Base-by-base conservation (phyloP, 345 rosid species). In the Salix brachista region DNA sequence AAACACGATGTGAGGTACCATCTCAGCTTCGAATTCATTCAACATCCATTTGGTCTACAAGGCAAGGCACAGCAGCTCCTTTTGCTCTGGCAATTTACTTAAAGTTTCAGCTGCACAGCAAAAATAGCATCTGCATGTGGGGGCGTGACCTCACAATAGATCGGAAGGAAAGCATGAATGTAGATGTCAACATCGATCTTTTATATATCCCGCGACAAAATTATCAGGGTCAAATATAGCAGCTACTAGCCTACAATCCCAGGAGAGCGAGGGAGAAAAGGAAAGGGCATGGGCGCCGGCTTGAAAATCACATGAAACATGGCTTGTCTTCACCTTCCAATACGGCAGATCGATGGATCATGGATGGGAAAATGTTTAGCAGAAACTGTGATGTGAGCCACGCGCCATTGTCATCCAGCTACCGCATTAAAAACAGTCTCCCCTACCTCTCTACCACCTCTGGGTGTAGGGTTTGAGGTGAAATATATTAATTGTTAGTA, bases 221-320 rank as follows among this genome's bases (percentile, higher is more conserved):
- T 14, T 26, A 44, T 12, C 41, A 8, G 67, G 79, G 90, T 88
- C 91, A 88, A 88, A 86, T 8, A 82, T 82, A 80, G 83, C 87
- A 79, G 81, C 91, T 66, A 56, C 78, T 10, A 56, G 75, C 65
- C 56, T 71, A 73, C 32, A 30, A 79, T 36, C 19, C 73, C 39
- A 3, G 44, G 69, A 18, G 68, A 65, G 34, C 4, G 41, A 56
- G 60, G 8, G 28, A 17, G 37, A 60, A 30, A 10, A 36, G 62
- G 72, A 9, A 21, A 65, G 72, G 34, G 81, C 28, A 76, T 79
- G 72, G 34, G 81, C 34, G 74, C 75, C 78, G 76, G 82, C 79
- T 72, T 73, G 79, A 75, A 81, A 79, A 50, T 68, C 60, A 74
- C 86, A 75, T 61, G 32, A 69, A 74, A 79, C 78, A 73, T 70